Evolutionary conservation across 768 basidiomycete genomes (phyloP), one percentile per base, ranked within the genome.

Genomic region (Collybiopsis confluens): DNA sequence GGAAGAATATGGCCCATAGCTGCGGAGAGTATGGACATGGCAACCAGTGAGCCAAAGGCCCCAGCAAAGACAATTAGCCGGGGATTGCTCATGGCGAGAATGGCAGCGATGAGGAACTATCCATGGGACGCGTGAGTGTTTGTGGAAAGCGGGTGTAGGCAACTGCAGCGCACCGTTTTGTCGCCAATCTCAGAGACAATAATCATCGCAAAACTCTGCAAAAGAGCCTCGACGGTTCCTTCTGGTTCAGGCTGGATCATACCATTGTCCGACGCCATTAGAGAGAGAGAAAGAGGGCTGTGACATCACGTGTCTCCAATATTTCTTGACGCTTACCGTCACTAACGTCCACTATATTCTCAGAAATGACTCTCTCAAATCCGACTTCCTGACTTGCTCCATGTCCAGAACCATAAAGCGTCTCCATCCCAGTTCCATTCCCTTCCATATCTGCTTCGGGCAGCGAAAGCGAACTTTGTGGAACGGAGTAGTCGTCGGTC

Each of bases 11-110:
- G 88, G 0, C 97, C 97, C 76, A 98, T 80, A n/a, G 83, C 88
- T 10, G 96, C 93, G 13, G 91, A 94, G 47, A 98, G 83, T 38
- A 95, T 74, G 45, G 92, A 94, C 97, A 99, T 99, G 67, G 97
- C 70, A 51, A 88, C 77, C 42, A 99, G 81, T 7, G 93, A 92
- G 15, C 81, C 78, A 60, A 98, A 86, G 1, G 97, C 95, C 28
- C 95, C 97, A 0, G 76, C 75, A 65, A 98, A 98, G 55, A 99
- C 93, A 54, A 85, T 70, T 41, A 87, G 60, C 20, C 95, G 86
- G 1, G 93, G 86, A 66, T 97, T 93, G 6, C 92, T 87, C 85
- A 94, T 94, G 10, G 95, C 93, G 62, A 82, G 89, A 64, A 85
- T 92, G 73, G 80, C 80, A 24, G 79, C 75, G 46, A 95, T 92